Evolutionary conservation across 495 filamentous ascomycete species (phyloP).

Genomic region (Echria macrotheca): DNA sequence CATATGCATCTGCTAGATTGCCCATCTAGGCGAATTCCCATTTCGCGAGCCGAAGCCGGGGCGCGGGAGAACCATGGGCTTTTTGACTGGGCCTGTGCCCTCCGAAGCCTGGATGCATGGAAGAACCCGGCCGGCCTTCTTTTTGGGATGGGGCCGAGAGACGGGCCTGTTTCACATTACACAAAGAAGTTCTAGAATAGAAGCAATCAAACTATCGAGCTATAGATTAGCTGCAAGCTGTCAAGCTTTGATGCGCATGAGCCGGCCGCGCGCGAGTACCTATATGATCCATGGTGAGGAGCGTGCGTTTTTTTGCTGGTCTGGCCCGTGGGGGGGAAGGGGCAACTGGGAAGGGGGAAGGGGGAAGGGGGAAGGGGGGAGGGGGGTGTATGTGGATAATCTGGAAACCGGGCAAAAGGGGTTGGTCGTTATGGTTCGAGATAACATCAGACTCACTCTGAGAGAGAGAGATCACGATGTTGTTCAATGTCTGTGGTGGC

Average conservation of each 20-base stretch:
- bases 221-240: neutral
- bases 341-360: too few relatives aligned
- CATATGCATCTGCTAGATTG: too few relatives aligned
- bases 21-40: too few relatives aligned
- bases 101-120: too few relatives aligned
- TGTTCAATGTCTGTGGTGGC: too few relatives aligned
- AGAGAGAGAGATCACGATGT: too few relatives aligned
- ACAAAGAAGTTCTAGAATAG: slow-evolving; percentile 8
- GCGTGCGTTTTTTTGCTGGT: neutral
- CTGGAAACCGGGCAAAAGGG: slow-evolving; percentile 14
- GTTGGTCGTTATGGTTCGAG: neutral
- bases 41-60: too few relatives aligned
- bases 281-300: neutral
- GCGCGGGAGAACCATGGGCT: too few relatives aligned
- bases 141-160: too few relatives aligned
- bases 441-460: neutral
- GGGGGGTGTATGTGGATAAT: slow-evolving; percentile 6
- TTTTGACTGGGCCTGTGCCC: too few relatives aligned
- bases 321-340: neutral
- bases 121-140: too few relatives aligned
- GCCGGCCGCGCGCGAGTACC: neutral
- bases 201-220: neutral
- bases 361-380: too few relatives aligned
- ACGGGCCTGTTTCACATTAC: slow-evolving; percentile 1
- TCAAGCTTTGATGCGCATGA: neutral